A percentile compares a stretch with the other conserved stretches of the same genome.
These are phyloP conservation scores for Xylariaceae sp. DNA, from an alignment of 2,329 filamentous ascomycete genomes.

Conservation along the genomic window DNA sequence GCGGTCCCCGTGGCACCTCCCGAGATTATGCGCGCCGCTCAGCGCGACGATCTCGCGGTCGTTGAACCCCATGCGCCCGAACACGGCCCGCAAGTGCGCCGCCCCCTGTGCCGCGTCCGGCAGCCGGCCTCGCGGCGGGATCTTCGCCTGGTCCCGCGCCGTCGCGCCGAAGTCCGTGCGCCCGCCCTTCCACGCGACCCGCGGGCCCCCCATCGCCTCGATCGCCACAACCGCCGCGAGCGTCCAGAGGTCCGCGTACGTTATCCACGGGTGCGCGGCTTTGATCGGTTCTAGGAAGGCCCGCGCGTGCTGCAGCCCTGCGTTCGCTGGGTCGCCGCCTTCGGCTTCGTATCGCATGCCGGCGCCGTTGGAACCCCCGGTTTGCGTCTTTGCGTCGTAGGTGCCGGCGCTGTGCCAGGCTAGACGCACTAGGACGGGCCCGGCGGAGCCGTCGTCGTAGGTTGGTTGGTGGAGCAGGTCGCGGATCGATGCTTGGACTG, in stretches of 20 bases:
- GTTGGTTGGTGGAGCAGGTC: conserved; percentile 54
- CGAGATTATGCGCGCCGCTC: conserved; percentile 76
- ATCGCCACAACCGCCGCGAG: conserved; percentile 57
- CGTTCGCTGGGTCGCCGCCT: conserved; percentile 61
- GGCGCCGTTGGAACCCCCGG: conserved; percentile 60
- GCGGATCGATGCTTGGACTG: conserved; percentile 51
- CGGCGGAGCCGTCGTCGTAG: conserved; percentile 62
- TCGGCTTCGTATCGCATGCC: conserved; percentile 63
- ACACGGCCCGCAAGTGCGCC: conserved; percentile 82
- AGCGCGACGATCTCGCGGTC: conserved; percentile 94
- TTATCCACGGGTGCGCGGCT: conserved; percentile 56
- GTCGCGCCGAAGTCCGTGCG: conserved; percentile 58
- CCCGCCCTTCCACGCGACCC: conserved; percentile 53
- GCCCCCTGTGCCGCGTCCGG: conserved; percentile 75
- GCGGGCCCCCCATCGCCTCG: conserved; percentile 56
- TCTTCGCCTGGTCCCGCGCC: conserved; percentile 33
- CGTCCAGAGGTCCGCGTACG: conserved; percentile 63
- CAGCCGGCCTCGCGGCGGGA: conserved; percentile 56
- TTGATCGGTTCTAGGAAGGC: conserved; percentile 62
- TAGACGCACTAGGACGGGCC: conserved; percentile 59
- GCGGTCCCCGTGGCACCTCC: conserved; percentile 55
- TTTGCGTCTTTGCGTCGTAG: conserved; percentile 55
- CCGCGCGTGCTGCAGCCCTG: conserved; percentile 59
- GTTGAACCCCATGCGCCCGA: conserved; percentile 93
- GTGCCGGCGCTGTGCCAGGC: conserved; percentile 64